Evolutionary conservation across 371 early-diverging fungal species (phyloP).

Genomic region (Dichotomocladium elegans): DNA sequence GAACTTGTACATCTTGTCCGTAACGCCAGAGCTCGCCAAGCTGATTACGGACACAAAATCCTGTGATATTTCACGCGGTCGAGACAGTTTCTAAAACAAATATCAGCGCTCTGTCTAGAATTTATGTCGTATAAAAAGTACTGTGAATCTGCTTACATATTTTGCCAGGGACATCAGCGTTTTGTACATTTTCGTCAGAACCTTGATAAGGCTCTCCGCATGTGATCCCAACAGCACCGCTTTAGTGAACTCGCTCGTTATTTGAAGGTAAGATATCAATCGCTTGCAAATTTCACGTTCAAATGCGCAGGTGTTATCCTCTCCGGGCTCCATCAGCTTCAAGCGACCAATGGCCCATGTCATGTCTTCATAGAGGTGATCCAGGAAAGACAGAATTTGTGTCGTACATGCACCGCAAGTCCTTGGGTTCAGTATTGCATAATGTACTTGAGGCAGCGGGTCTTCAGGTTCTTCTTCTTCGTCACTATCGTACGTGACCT

Average conservation of each 20-base stretch:
- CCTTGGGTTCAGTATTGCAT: slow-evolving; percentile 34
- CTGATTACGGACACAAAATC: slow-evolving; percentile 34
- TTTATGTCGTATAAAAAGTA: no score
- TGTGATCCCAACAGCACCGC: slow-evolving; percentile 22
- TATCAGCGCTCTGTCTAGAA: no score
- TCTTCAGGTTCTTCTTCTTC: background rate
- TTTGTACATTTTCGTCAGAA: slow-evolving; percentile 36
- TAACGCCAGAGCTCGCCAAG: slow-evolving; percentile 26
- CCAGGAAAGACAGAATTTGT: slow-evolving; percentile 33
- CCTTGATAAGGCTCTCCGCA: slow-evolving; percentile 42
- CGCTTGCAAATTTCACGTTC: slow-evolving; percentile 29
- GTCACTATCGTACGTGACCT: slow-evolving; percentile 5
- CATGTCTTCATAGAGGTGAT: slow-evolving; percentile 38
- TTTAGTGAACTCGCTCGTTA: slow-evolving; percentile 28
- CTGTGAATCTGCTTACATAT: slow-evolving; percentile 54
- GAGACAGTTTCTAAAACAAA: slow-evolving; percentile 31
- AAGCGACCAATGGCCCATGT: slow-evolving; percentile 40
- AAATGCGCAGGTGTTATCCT: slow-evolving; percentile 16
- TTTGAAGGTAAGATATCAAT: slow-evolving; percentile 16
- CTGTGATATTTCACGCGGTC: slow-evolving; percentile 17
- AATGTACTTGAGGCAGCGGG: slow-evolving; percentile 1
- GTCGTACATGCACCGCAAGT: slow-evolving; percentile 19
- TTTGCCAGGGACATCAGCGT: slow-evolving; percentile 34
- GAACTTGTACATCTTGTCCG: slow-evolving; percentile 48
- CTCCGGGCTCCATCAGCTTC: slow-evolving; percentile 14